Evolutionary conservation across 2,329 filamentous ascomycete genomes (phyloP).

Genomic region (Exophiala dermatitidis): DNA sequence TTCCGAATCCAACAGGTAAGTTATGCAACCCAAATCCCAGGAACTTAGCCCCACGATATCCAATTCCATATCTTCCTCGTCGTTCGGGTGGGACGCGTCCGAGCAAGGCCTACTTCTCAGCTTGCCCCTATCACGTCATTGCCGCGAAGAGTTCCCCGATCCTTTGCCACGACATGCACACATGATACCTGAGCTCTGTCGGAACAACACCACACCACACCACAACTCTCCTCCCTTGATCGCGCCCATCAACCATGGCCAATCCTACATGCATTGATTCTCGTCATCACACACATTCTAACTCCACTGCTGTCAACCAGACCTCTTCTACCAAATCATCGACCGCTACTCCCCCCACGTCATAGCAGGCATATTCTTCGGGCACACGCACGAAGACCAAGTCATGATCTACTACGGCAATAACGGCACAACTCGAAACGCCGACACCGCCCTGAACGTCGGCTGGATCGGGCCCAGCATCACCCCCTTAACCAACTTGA

Average conservation of each 20-base stretch:
- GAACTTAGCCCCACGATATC: no score
- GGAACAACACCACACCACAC: no score
- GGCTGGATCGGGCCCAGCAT: slow-evolving; percentile 49
- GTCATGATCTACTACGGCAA: slow-evolving; percentile 50
- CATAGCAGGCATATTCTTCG: slow-evolving; percentile 50
- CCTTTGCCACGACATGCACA: no score
- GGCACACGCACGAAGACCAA: slow-evolving; percentile 51
- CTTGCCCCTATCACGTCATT: no score
- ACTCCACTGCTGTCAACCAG: slow-evolving; percentile 27
- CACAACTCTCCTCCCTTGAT: no score
- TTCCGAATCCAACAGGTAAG: slow-evolving; percentile 48
- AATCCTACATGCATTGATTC: no score
- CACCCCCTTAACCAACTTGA: slow-evolving; percentile 50
- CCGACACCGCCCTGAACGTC: slow-evolving; percentile 40
- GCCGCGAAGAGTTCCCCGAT: no score
- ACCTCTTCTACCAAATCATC: slow-evolving; percentile 43
- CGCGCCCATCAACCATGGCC: no score
- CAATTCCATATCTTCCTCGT: not conserved
- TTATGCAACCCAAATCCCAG: no score
- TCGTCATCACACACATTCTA: no score
- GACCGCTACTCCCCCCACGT: slow-evolving; percentile 50
- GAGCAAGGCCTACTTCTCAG: no score
- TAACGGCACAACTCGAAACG: slow-evolving; percentile 41
- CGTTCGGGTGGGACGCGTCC: not conserved
- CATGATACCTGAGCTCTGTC: no score